Percentiles rank a stretch among this genome's conserved stretches.
These are phyloP conservation scores for Boletus bicolor DNA, from an alignment of 768 basidiomycete species.

Conservation along the genomic window DNA sequence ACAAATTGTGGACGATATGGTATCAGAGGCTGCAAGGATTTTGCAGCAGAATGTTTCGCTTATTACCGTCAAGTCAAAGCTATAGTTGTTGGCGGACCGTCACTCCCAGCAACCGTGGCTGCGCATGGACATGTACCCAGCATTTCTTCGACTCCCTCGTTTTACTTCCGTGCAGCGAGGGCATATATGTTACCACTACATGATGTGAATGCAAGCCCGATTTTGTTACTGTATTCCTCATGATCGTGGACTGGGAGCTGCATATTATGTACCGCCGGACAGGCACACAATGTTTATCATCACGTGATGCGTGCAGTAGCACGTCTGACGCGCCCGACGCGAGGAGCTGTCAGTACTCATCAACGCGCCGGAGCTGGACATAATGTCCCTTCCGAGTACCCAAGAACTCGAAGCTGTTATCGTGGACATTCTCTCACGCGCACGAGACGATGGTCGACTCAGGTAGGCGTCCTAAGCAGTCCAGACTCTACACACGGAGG, in stretches of 20 bases:
- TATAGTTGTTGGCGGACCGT: slow-evolving; percentile 30
- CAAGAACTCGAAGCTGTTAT: slow-evolving; percentile 19
- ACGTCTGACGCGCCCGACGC: not conserved
- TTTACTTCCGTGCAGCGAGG: not conserved
- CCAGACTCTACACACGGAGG: not conserved
- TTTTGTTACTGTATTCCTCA: not conserved
- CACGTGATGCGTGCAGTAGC: slow-evolving; percentile 10
- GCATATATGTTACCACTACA: not conserved
- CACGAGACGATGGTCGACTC: slow-evolving; percentile 21
- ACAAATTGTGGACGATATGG: slow-evolving; percentile 80
- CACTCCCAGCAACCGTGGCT: too few relatives aligned
- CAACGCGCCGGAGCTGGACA: not conserved
- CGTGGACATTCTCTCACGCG: slow-evolving; percentile 20
- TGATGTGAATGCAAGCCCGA: not conserved
- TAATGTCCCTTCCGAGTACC: slow-evolving; percentile 16
- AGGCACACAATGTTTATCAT: not conserved
- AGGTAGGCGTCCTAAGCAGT: slow-evolving; percentile 5
- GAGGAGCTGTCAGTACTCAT: not conserved
- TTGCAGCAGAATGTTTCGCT: slow-evolving; percentile 40
- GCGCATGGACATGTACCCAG: not conserved
- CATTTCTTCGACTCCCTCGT: not conserved
- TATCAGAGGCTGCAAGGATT: slow-evolving; percentile 51
- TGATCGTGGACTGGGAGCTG: too few relatives aligned
- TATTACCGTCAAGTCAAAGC: slow-evolving; percentile 46
- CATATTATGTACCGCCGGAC: too few relatives aligned